Evolutionary conservation across 768 basidiomycete genomes (phyloP).

Genomic region (Pleurotus citrinopileatus): DNA sequence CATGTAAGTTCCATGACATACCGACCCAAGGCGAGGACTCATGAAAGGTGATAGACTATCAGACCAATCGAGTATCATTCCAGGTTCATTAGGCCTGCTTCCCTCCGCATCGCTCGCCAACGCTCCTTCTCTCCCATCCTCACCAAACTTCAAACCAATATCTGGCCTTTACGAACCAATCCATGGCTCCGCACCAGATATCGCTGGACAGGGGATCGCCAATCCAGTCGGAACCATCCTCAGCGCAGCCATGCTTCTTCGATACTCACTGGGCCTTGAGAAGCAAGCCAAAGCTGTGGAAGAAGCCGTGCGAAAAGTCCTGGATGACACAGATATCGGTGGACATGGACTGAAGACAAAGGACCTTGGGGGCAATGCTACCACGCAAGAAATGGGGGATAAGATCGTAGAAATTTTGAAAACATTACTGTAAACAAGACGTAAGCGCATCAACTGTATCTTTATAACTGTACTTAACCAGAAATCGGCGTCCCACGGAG

Average conservation of each 20-base stretch:
- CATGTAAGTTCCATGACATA: conserved; percentile 60
- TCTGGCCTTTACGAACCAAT: conserved; percentile 96
- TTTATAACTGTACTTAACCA: not conserved
- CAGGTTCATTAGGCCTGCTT: conserved; percentile 92
- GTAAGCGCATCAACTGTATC: not conserved
- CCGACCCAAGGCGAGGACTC: conserved; percentile 5
- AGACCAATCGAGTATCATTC: conserved; percentile 95
- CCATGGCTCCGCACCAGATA: conserved; percentile 93
- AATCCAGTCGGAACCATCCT: conserved; percentile 96
- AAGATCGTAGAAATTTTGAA: conserved; percentile 74
- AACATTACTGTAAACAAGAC: conserved; percentile 40
- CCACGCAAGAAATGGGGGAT: conserved; percentile 82
- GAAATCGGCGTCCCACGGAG: too few species aligned
- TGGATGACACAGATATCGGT: conserved; percentile 68
- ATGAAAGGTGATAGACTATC: conserved; percentile 61
- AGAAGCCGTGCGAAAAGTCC: conserved; percentile 82
- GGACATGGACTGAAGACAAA: conserved; percentile 80
- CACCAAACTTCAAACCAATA: conserved; percentile 69
- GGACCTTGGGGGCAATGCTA: conserved; percentile 80
- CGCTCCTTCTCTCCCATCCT: conserved; percentile 50
- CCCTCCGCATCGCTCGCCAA: conserved; percentile 97
- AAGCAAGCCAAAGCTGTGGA: conserved; percentile 85
- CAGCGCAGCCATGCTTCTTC: conserved; percentile 87
- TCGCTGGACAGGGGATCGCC: conserved; percentile 90
- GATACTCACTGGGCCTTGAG: conserved; percentile 92